phyloP scores from a whole-genome alignment of 495 filamentous ascomycete species.

The Xylaria intraflava region DNA sequence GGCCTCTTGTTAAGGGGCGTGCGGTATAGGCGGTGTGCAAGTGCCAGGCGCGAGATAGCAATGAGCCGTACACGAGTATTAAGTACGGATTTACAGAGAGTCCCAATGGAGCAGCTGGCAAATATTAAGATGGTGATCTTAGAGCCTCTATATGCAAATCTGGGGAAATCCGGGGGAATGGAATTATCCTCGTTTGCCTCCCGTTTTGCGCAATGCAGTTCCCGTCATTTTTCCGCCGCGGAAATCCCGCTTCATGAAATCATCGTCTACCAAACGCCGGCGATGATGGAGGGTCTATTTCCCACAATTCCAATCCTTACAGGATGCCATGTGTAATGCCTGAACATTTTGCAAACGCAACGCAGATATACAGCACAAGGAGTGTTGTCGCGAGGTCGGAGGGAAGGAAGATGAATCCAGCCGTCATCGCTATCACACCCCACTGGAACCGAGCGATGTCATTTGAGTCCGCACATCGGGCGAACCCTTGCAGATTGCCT shows the following conservation, averaged over 20 bases:
- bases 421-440: conserved; percentile 20
- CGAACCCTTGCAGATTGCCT: conserved; percentile 17
- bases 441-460: conserved; percentile 21
- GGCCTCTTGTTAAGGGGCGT: too few species aligned
- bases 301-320: conserved; percentile 17
- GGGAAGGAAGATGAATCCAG: conserved; percentile 23
- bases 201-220: neutral
- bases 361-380: conserved; percentile 27
- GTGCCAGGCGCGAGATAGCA: too few species aligned
- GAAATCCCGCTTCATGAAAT: conserved; percentile 17
- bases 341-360: conserved; percentile 21
- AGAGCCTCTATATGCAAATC: conserved; percentile 4
- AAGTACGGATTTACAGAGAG: too few species aligned
- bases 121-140: neutral
- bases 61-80: too few species aligned
- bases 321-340: conserved; percentile 22
- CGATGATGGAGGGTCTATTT: conserved; percentile 27
- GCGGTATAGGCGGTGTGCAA: too few species aligned
- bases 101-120: neutral
- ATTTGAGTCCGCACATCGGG: conserved; percentile 21
- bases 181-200: neutral
- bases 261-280: conserved; percentile 22
- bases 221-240: conserved; percentile 2
- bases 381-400: conserved; percentile 20
- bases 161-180: neutral